Evolutionary conservation across 805 yeast species (phyloP), one percentile per base, ranked within the genome.

Genomic region (Candida pseudoglaebosa): DNA sequence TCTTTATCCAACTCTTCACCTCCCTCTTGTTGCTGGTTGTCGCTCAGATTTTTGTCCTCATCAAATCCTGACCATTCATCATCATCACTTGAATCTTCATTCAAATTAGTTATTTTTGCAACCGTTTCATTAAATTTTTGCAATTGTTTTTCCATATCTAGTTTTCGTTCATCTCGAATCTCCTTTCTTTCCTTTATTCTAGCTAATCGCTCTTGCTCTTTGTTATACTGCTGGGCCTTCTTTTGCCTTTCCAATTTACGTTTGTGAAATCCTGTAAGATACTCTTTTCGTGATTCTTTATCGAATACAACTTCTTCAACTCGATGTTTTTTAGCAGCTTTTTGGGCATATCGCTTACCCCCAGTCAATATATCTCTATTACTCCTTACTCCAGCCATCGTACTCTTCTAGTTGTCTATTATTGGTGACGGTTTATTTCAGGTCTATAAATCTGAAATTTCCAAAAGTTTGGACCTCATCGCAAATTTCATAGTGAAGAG

Each of bases 241-340:
- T 88, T 90, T 63, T 85, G 84, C 59, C 98, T 75, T 54, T 85
- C 85, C 13, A 91, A 58, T 58, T 91, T 91, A 54, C 99, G 77
- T 65, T 91, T 91, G 61, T 93, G 98, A 61, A 91, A 91, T 29
- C 99, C 99, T 2, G 97, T 91, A 48, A 91, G 66, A 59, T 80
- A 91, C 44, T 91, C 95, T 59, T 71, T 64, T 57, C 97, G 67
- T n/a, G 84, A 75, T 14, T 75, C 84, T 46, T 79, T 77, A 61
- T 93, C 93, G 58, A 89, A 93, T 2, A 76, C 78, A 20, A 93
- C 95, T 58, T 88, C 96, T 19, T 78, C 90, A 2, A 86, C 89
- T 28, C 88, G 73, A 54, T 75, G 77, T 56, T 78, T 74, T 56
- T 77, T 78, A 24, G 72, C 70, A 54, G 80, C 82, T 48, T 81